phyloP scores from a whole-genome alignment of 495 filamentous ascomycete species.

The Ascobolus immersus region DNA sequence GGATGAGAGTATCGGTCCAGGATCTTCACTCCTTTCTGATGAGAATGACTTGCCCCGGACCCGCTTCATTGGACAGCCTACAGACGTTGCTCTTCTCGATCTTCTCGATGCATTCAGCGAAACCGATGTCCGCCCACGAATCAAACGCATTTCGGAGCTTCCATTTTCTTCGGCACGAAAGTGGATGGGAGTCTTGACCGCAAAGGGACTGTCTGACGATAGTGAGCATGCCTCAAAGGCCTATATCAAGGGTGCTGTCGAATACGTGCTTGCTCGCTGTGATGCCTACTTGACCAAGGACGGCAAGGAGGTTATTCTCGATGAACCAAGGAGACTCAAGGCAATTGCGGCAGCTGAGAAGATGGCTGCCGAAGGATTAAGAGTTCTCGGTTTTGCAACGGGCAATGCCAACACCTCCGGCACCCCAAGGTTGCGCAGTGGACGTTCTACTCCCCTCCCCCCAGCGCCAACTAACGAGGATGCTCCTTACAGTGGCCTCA shows the following conservation, averaged over 20 bases:
- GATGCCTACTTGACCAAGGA: slow-evolving; percentile 76
- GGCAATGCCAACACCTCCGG: slow-evolving; percentile 24
- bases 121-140: slow-evolving; percentile 64
- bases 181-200: slow-evolving; percentile 93
- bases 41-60: slow-evolving; percentile 20
- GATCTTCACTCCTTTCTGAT: slow-evolving; percentile 14
- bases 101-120: slow-evolving; percentile 71
- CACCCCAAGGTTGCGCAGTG: slow-evolving; percentile 5
- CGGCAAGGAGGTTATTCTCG: slow-evolving; percentile 65
- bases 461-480: slow-evolving; percentile 27
- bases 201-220: slow-evolving; percentile 17
- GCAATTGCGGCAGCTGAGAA: slow-evolving; percentile 57
- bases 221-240: slow-evolving; percentile 27
- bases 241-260: slow-evolving; percentile 86
- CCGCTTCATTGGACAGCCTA: slow-evolving; percentile 89
- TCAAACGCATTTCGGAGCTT: slow-evolving; percentile 53
- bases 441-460: slow-evolving; percentile 12
- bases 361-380: slow-evolving; percentile 80
- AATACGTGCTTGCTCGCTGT: slow-evolving; percentile 61
- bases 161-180: slow-evolving; percentile 94
- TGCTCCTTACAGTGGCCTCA: slow-evolving; percentile 51
- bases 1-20: slow-evolving; percentile 2
- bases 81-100: slow-evolving; percentile 85
- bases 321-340: slow-evolving; percentile 45
- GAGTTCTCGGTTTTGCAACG: slow-evolving; percentile 80